Evolutionary conservation across 805 yeast species (phyloP).

Genomic region (Kuraishia cidri): DNA sequence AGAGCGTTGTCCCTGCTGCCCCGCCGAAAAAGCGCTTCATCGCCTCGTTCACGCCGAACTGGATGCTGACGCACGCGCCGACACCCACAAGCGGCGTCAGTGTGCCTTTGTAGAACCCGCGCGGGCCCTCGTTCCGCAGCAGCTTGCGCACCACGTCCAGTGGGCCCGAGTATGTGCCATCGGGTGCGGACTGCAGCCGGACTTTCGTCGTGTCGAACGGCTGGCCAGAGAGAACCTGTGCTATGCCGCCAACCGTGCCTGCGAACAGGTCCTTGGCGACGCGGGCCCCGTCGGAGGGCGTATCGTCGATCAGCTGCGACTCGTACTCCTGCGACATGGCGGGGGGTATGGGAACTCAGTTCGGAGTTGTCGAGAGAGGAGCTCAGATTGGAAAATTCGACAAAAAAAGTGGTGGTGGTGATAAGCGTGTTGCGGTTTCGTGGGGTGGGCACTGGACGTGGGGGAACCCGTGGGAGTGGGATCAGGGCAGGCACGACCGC

Average conservation of each 20-base stretch:
- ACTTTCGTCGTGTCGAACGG: slow-evolving; percentile 96
- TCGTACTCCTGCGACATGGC: neutral
- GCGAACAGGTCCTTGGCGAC: slow-evolving; percentile 76
- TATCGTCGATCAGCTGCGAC: neutral
- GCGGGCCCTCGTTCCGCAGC: slow-evolving; percentile 62
- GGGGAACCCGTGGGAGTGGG: neutral
- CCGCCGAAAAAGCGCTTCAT: slow-evolving; percentile 73
- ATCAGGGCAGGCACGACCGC: no score
- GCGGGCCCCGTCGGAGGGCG: slow-evolving; percentile 18
- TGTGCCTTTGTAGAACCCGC: slow-evolving; percentile 90
- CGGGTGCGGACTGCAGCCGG: slow-evolving; percentile 79
- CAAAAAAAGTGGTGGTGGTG: neutral
- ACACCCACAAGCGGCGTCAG: slow-evolving; percentile 89
- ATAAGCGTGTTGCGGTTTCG: neutral
- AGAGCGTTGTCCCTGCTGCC: slow-evolving; percentile 25
- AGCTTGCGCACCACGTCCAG: slow-evolving; percentile 69
- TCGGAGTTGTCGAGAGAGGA: slow-evolving; percentile 11
- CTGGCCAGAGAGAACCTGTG: slow-evolving; percentile 93
- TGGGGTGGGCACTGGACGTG: neutral
- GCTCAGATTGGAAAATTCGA: slow-evolving; percentile 12
- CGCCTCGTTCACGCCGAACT: slow-evolving; percentile 89
- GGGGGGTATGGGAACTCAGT: no score
- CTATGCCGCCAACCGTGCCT: slow-evolving; percentile 93
- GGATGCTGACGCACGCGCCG: slow-evolving; percentile 97
- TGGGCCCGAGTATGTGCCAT: slow-evolving; percentile 67